These are phyloP conservation scores for Claviceps fusiformis DNA, from an alignment of 2,329 filamentous ascomycete species.

Conservation along the genomic window DNA sequence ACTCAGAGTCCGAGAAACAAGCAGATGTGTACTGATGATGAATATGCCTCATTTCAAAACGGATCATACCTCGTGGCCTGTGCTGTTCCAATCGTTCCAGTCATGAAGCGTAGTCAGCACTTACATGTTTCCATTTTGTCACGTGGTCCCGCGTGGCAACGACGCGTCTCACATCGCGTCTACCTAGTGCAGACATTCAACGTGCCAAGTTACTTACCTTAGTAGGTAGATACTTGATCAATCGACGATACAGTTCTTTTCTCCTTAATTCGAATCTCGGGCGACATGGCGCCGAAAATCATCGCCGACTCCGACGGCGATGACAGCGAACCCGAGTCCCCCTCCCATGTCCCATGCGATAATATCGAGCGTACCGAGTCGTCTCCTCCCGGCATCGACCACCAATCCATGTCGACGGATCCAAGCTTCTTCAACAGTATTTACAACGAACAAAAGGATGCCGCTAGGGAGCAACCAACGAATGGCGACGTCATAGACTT, in stretches of 20 bases:
- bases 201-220: too few species aligned
- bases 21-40: too few species aligned
- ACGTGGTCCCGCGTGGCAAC: conserved; percentile 2
- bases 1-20: too few species aligned
- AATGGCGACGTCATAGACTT: neutral
- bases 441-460: conserved; percentile 31
- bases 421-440: conserved; percentile 32
- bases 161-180: neutral
- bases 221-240: neutral
- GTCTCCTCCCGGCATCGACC: conserved; percentile 10
- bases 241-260: neutral
- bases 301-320: conserved; percentile 30
- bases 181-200: neutral
- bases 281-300: conserved; percentile 12
- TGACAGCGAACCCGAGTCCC: conserved; percentile 1
- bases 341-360: neutral
- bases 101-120: neutral
- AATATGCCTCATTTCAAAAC: too few species aligned
- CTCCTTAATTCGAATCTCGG: neutral
- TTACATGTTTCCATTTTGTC: neutral
- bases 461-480: conserved; percentile 11
- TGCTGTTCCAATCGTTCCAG: neutral
- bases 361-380: neutral
- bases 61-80: too few species aligned
- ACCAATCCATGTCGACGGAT: conserved; percentile 30